A percentile compares a stretch with the other conserved stretches of the same genome.
These are phyloP conservation scores for Penicillium janthinellum DNA, from an alignment of 2,329 filamentous ascomycete genomes.

Conservation along the genomic window DNA sequence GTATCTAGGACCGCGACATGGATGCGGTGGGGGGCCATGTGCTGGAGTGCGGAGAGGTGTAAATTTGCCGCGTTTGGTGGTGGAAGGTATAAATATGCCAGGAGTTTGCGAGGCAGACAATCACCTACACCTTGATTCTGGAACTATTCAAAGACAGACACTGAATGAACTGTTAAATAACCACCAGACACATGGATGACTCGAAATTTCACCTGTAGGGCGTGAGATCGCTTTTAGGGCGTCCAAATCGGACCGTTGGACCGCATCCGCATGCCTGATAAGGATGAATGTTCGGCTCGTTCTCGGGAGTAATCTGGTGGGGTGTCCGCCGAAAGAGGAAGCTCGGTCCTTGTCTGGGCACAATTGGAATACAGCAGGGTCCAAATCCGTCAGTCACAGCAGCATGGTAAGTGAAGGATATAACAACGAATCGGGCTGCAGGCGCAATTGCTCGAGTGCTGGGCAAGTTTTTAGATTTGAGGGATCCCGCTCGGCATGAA, in stretches of 20 bases:
- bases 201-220: slow-evolving; percentile 2
- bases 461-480: too few species aligned
- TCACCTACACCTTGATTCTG: background rate
- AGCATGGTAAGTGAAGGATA: background rate
- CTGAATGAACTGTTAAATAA: background rate
- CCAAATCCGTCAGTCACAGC: background rate
- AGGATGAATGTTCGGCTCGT: slow-evolving; percentile 8
- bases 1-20: slow-evolving; percentile 41
- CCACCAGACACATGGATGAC: background rate
- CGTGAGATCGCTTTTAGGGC: background rate
- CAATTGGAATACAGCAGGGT: background rate
- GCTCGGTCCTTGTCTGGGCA: slow-evolving; percentile 16
- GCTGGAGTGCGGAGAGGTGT: background rate
- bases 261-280: slow-evolving; percentile 25
- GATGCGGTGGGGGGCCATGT: slow-evolving; percentile 27
- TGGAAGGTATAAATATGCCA: background rate
- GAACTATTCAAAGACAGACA: background rate
- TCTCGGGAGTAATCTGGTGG: slow-evolving; percentile 23
- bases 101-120: background rate
- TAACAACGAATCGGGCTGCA: too few species aligned
- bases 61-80: background rate
- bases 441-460: too few species aligned
- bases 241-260: background rate
- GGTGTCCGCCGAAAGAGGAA: slow-evolving; percentile 20
- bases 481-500: too few species aligned